Evolutionary conservation across 768 basidiomycete species (phyloP).

Genomic region (Cantharellus cinnabarinus): DNA sequence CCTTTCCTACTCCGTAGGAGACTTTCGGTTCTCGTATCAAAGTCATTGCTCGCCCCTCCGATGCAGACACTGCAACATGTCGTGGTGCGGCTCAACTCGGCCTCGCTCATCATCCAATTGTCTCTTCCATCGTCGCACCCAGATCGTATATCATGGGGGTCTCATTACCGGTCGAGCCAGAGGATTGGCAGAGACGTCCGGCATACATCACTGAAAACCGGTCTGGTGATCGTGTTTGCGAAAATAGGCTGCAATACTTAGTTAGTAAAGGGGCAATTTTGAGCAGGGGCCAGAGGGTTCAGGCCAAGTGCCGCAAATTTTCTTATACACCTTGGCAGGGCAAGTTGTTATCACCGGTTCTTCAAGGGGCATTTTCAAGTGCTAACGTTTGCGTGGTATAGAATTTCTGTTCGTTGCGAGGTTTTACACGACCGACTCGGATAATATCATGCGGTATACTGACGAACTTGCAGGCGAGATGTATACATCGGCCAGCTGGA

Average conservation of each 20-base stretch:
- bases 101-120: slow-evolving; percentile 48
- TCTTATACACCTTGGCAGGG: slow-evolving; percentile 25
- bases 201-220: slow-evolving; percentile 65
- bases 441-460: slow-evolving; percentile 60
- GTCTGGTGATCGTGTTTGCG: slow-evolving; percentile 51
- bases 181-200: slow-evolving; percentile 69
- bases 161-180: slow-evolving; percentile 69
- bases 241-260: too few relatives aligned
- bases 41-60: slow-evolving; percentile 64
- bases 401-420: slow-evolving; percentile 70
- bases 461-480: slow-evolving; percentile 38
- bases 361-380: not conserved
- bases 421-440: slow-evolving; percentile 56
- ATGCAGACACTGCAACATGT: slow-evolving; percentile 74
- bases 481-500: slow-evolving; percentile 8
- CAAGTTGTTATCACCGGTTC: not conserved
- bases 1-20: slow-evolving; percentile 23
- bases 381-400: slow-evolving; percentile 12
- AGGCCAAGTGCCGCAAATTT: slow-evolving; percentile 50
- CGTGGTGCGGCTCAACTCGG: slow-evolving; percentile 82
- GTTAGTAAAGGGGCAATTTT: slow-evolving; percentile 74
- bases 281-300: slow-evolving; percentile 69
- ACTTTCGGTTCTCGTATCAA: slow-evolving; percentile 43
- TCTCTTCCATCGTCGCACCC: slow-evolving; percentile 65
- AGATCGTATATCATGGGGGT: slow-evolving; percentile 81